Conservation (phyloP, 148 eudicot genomes). For the Chenopodium quinoa region DNA sequence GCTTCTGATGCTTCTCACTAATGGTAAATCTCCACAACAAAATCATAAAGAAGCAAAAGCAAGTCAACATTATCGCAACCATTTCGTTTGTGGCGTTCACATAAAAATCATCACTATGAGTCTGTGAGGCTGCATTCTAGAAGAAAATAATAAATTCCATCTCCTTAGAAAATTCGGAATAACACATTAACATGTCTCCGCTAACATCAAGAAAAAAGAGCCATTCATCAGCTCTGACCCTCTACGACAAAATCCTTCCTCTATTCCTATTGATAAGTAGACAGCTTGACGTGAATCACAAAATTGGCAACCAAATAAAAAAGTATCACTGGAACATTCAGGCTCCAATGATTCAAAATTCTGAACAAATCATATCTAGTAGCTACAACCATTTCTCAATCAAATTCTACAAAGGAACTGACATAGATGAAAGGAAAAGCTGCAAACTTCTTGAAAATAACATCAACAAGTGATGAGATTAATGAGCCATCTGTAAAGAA, state of each 20-base stretch:
- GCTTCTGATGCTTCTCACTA: background rate
- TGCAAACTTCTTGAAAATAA: background rate
- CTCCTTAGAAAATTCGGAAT: background rate
- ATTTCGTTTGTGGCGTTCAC: background rate
- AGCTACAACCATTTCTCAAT: background rate
- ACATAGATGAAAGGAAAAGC: background rate
- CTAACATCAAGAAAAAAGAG: background rate
- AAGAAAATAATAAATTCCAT: background rate
- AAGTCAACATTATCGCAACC: background rate
- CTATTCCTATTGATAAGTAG: background rate
- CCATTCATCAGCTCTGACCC: background rate
- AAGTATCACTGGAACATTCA: background rate
- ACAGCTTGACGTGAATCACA: background rate
- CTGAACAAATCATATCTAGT: background rate
- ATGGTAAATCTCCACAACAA: background rate
- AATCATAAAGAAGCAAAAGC: background rate
- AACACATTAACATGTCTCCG: background rate
- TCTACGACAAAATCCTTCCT: background rate
- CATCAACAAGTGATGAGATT: background rate
- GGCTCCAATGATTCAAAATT: background rate
- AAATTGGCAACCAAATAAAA: background rate
- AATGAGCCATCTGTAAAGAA: background rate
- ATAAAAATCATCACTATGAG: background rate
- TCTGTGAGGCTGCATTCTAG: background rate
- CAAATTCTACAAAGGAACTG: background rate